Base-by-base conservation (phyloP, 2,329 filamentous ascomycete genomes). In the Cladophialophora yegresii region DNA sequence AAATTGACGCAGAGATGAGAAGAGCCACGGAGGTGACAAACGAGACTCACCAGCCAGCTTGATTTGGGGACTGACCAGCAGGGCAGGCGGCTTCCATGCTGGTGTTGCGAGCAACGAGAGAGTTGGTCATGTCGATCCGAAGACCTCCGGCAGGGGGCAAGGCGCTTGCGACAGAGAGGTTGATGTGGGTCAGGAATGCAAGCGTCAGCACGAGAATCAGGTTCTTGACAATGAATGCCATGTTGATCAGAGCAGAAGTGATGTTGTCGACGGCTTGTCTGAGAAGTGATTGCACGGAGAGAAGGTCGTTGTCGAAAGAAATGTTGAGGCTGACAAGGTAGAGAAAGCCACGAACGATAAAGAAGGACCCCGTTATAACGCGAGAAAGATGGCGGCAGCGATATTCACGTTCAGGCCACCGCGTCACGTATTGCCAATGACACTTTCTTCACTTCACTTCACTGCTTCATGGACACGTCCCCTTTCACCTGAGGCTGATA, bases 81-180 rank as follows among this genome's bases (percentile, higher is more conserved):
- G 26, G 43, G 43, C 55, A 58, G n/a, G 16, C 23, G 20, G 8
- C 40, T 10, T 47, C 28, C 30, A 32, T 30, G 23, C 23, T 47
- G 55, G 45, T 43, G 20, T 50, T 58, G 43, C 28, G 55, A 28
- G 40, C 40, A 9, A 10, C 55, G 26, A 58, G 47, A 9, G 20
- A 22, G 5, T 50, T 22, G 22, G 47, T 26, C 47, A 50, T 50
- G 8, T 26, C 12, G 9, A 26, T 10, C 9, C 5, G 4, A 23
- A 28, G 47, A 23, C 47, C 47, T 23, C 47, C 22, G 22, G 30
- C 16, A n/a, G 36, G 10, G 6, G 40, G 40, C 55, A 49, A 22
- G 40, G 28, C 47, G 26, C 47, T 26, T 3, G 43, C 16, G 36
- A 43, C 36, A 3, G 40, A 4, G 43, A 58, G 28, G 28, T 32